Percentiles rank a stretch among this genome's conserved stretches.
Conservation (phyloP, 805 yeast species). For the Danielia reshetovae region DNA sequence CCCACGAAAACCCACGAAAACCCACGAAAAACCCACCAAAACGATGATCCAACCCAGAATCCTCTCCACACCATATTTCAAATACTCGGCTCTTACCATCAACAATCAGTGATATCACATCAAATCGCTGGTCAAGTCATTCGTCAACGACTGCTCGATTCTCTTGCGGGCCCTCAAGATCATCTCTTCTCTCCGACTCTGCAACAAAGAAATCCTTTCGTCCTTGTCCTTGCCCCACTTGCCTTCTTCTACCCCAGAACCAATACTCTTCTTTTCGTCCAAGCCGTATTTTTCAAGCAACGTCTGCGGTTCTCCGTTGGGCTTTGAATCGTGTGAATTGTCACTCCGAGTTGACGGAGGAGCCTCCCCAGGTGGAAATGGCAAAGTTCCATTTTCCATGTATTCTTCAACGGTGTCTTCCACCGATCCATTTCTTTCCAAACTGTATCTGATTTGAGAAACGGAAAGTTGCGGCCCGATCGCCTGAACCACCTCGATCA, state of each 20-base stretch:
- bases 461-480: conserved; percentile 70
- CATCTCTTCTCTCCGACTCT: conserved; percentile 37
- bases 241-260: conserved; percentile 28
- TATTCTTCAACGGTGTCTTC: conserved; percentile 74
- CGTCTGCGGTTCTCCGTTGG: conserved; percentile 4
- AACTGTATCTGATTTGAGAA: conserved; percentile 69
- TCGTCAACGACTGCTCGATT: conserved; percentile 39
- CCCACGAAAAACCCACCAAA: no score
- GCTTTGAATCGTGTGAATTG: conserved; percentile 11
- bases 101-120: not conserved
- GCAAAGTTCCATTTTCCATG: conserved; percentile 57
- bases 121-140: conserved; percentile 18
- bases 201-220: conserved; percentile 14
- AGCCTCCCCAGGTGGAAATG: conserved; percentile 46
- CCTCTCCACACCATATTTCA: no score
- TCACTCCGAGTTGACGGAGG: conserved; percentile 4
- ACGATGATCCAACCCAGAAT: no score
- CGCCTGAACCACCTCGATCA: conserved; percentile 83
- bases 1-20: no score
- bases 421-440: conserved; percentile 75
- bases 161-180: conserved; percentile 42
- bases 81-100: not conserved
- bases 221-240: conserved; percentile 22
- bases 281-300: conserved; percentile 43
- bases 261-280: conserved; percentile 15